Conservation (phyloP, 2,329 filamentous ascomycete species). For the Rhynchosporium secalis region DNA sequence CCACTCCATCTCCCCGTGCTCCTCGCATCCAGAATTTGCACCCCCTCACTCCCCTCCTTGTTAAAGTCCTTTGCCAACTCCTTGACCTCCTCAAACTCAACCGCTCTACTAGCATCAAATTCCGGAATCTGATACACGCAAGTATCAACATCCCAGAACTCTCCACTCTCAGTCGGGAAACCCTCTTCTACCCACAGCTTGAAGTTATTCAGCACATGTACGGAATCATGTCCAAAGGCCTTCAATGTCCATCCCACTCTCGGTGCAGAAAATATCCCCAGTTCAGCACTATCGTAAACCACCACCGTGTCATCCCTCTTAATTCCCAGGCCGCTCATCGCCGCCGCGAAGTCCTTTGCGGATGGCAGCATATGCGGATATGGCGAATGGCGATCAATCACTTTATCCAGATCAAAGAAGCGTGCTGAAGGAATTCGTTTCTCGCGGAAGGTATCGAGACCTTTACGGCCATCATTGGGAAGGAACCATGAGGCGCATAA, state of each 20-base stretch:
- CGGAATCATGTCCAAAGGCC: conserved; percentile 83
- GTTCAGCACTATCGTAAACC: conserved; percentile 88
- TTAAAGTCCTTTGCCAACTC: conserved; percentile 73
- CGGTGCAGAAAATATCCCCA: conserved; percentile 92
- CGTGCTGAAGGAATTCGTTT: conserved; percentile 84
- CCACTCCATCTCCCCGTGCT: conserved; percentile 79
- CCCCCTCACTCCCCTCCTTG: conserved; percentile 78
- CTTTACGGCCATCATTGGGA: conserved; percentile 83
- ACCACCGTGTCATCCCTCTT: conserved; percentile 85
- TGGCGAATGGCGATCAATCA: conserved; percentile 82
- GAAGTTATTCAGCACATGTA: conserved; percentile 95
- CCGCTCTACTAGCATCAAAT: conserved; percentile 63
- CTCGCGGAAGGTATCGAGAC: conserved; percentile 77
- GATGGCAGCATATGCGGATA: conserved; percentile 97
- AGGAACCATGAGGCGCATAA: conserved; percentile 96
- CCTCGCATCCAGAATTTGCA: conserved; percentile 88
- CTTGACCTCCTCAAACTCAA: conserved; percentile 79
- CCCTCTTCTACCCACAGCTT: conserved; percentile 87
- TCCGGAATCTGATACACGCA: conserved; percentile 63
- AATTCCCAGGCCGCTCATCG: conserved; percentile 88
- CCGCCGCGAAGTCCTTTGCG: conserved; percentile 75
- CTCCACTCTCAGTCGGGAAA: conserved; percentile 77
- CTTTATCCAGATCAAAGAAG: conserved; percentile 94
- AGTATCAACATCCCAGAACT: conserved; percentile 67
- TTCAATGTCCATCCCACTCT: conserved; percentile 91